Evolutionary conservation across 768 basidiomycete genomes (phyloP), one percentile per base, ranked within the genome.

Genomic region (Leccinum olivaceopallidum): DNA sequence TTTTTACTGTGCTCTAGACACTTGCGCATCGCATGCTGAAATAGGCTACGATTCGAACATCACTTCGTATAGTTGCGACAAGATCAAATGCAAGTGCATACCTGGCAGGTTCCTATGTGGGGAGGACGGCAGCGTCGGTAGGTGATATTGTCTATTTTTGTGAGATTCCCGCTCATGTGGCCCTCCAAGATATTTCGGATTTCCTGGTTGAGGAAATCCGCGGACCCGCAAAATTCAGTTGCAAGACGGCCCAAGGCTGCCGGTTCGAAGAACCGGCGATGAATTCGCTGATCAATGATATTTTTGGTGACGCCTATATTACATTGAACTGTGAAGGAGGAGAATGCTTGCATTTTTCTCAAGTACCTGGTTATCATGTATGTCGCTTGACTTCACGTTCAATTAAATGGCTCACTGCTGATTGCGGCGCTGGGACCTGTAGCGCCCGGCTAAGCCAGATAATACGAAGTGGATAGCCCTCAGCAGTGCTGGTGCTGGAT

Each of bases 181-280:
- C 28, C 14, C 28, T 13, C 30, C 4, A 64, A 63, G 95, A 98
- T 74, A 98, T 99, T 68, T 85, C 87, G 54, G 97, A 99, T 55
- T 98, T 98, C 75, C 79, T 99, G 61, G 83, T 78, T 24, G 89
- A 97, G 68, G 86, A 90, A 64, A 97, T 98, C 71, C 88, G 84
- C 59, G 97, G 97, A 0, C 97, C 97, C 0, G 97, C 91, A 0
- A 78, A 79, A 10, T 98, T 99, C 74, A 87, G 82, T 63, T 96
- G 96, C 77, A 80, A 71, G 59, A 72, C 81, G 2, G 89, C 86
- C 16, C 73, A 80, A 52, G 91, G 87, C 8, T 98, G 95, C 76
- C 84, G 81, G 62, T 99, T 99, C 67, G 90, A 95, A 72, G 97
- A 99, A 68, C 92, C 94, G 0, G 94, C 91, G 0, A 98, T 99